A percentile compares a stretch with the other conserved stretches of the same genome.
Evolutionary conservation across 192 early-diverging fungal genomes (phyloP).

Genomic region (Spinellus fusiger): DNA sequence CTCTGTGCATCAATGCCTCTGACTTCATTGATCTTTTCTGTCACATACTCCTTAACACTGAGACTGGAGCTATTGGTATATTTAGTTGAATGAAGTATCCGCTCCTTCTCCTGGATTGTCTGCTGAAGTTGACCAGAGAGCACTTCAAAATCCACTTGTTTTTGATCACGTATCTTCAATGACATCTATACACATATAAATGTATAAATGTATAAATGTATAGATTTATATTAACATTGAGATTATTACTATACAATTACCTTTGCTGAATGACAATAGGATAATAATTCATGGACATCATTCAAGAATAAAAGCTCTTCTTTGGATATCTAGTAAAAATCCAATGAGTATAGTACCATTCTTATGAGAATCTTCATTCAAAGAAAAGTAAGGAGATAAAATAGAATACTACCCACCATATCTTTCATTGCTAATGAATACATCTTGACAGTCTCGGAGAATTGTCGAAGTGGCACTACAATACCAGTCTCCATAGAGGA

Average conservation of each 20-base stretch:
- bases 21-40: conserved; percentile 85
- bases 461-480: conserved; percentile 65
- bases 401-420: conserved; percentile 41
- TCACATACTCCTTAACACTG: conserved; percentile 67
- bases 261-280: conserved; percentile 73
- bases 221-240: no score
- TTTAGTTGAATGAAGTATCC: conserved; percentile 58
- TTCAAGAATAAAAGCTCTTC: conserved; percentile 72
- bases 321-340: conserved; percentile 37
- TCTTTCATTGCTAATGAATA: conserved; percentile 61
- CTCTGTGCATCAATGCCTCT: conserved; percentile 81
- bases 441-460: conserved; percentile 66
- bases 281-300: conserved; percentile 80
- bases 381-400: not conserved
- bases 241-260: conserved; percentile 25
- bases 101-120: conserved; percentile 65
- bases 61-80: conserved; percentile 41
- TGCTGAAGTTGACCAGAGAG: conserved; percentile 73
- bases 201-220: no score
- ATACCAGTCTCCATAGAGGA: conserved; percentile 84
- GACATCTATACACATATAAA: conserved; percentile 45
- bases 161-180: conserved; percentile 82
- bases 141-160: conserved; percentile 94
- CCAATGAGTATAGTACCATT: no score
- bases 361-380: not conserved